Evolutionary conservation across 2,329 filamentous ascomycete genomes (phyloP), one percentile per base, ranked within the genome.

Genomic region (Paraphaeosphaeria minitans): DNA sequence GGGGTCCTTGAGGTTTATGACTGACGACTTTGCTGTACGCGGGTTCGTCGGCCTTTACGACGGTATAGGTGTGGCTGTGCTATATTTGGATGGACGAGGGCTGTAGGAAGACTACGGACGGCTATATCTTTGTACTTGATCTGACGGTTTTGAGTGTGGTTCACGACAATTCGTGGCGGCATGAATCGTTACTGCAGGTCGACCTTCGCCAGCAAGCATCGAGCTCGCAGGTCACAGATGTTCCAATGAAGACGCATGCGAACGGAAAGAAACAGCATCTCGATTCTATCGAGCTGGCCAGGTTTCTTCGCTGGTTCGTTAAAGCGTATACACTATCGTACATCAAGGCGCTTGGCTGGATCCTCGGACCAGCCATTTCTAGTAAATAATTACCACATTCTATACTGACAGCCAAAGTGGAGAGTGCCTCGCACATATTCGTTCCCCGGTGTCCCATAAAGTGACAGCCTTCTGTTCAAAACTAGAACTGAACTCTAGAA

Each of bases 401-500:
- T 47, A 47, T 31, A 12, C 29, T 29, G 10, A 12, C 10, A 9
- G 16, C 33, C 8, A 41, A 47, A 43, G 33, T 19, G 27, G 53
- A 48, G 37, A 53, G n/a, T 31, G 5, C 29, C 8, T 31, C n/a
- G n/a, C n/a, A n/a, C n/a, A 31, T 8, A 4, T 12, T 31, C 29
- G 2, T 31, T 31, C 8, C 29, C 10, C 29, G 5, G 10, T 31
- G 29, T 3, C 24, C 29, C 29, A 6, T 31, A 8, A 8, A 31
- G 2, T 31, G 2, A n/a, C 29, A 10, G 10, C 4, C 8, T 31
- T 31, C 10, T 10, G 5, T 8, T 31, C 29, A 13, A 22, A 4
- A 22, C 39, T 27, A 58, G 21, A 58, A 58, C 29, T 54, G 22
- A 2, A 50, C 50, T 13, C 54, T 46, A 1, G 56, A 52, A 4